Evolutionary conservation across 2,329 filamentous ascomycete species (phyloP), one percentile per base, ranked within the genome.

Genomic region (Orbilia javanica): DNA sequence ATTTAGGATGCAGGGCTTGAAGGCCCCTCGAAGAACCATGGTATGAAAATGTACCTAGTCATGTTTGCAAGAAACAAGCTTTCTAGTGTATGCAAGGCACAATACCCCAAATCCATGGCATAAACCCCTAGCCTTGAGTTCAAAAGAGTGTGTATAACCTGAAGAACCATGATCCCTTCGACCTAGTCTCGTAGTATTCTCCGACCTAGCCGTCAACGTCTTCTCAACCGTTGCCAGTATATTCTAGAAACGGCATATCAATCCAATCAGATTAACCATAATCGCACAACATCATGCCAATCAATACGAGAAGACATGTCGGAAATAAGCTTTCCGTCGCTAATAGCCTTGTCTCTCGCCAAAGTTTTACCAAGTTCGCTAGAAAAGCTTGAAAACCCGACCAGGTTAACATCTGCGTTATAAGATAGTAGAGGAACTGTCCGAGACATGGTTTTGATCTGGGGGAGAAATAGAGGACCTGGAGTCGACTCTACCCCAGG

Each of bases 261-360:
- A 5, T 15, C 10, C 18, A 34, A 57, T 36, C 29, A 36, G 29
- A 57, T 53, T 5, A 57, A 7, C 29, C 6, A 7, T 20, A 22
- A 13, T 34, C 20, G 2, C 7, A 10, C n/a, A 57, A 36, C 22
- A 57, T 11, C 10, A 18, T 31, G 34, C 20, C n/a, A 13, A 20
- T n/a, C 5, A 18, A 1, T 31, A 2, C n/a, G 42, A 25, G 13
- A 10, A 31, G 31, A n/a, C 0, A 7, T 48, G 5, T 1, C 48
- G 1, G 7, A 22, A 48, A 48, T 64, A 64, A 64, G 60, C 39
- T 64, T 64, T 64, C 60, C 60, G 60, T 64, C 39, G 60, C 60
- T 22, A 46, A 31, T 20, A 8, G 13, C 39, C 60, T 48, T 64
- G 39, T 64, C 27, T 46, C 39, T 48, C 60, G 60, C 60, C 60